phyloP scores from a whole-genome alignment of 305 asterid genomes.

The Rubia occidens region DNA sequence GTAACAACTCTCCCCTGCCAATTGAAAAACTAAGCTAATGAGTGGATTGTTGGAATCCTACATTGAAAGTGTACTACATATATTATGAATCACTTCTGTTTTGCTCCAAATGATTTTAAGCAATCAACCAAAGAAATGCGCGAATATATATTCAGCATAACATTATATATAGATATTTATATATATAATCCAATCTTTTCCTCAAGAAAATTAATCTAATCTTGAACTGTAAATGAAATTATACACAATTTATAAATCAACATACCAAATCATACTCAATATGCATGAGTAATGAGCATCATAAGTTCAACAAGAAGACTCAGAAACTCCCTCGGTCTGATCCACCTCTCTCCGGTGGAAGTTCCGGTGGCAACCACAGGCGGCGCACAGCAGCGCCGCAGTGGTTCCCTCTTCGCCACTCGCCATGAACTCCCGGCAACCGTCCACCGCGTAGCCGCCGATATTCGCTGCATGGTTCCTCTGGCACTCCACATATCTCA shows the following conservation, averaged over 20 bases:
- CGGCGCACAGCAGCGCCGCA: constrained; percentile 59
- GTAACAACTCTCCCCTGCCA: neutral
- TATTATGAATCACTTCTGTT: no score
- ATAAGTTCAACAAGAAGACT: constrained; percentile 25
- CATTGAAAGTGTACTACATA: neutral
- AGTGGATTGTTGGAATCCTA: constrained; percentile 1
- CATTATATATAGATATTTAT: neutral
- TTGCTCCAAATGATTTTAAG: neutral
- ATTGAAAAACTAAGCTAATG: neutral
- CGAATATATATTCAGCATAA: neutral
- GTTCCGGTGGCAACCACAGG: constrained; percentile 91
- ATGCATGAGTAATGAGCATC: no score
- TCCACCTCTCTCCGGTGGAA: constrained; percentile 67
- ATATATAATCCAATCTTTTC: neutral
- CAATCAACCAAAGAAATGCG: neutral
- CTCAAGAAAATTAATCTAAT: constrained; percentile 4
- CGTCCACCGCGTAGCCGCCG: constrained; percentile 83
- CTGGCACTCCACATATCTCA: constrained; percentile 71
- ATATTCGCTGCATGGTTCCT: constrained; percentile 80
- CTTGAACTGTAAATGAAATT: neutral
- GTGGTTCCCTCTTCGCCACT: constrained; percentile 60
- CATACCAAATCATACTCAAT: neutral
- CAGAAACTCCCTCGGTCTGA: constrained; percentile 37
- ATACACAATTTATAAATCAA: constrained; percentile 4
- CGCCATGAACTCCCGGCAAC: constrained; percentile 93